These are phyloP conservation scores for Tolypocladium tundrense DNA, from an alignment of 2,329 filamentous ascomycete species.

Conservation along the genomic window DNA sequence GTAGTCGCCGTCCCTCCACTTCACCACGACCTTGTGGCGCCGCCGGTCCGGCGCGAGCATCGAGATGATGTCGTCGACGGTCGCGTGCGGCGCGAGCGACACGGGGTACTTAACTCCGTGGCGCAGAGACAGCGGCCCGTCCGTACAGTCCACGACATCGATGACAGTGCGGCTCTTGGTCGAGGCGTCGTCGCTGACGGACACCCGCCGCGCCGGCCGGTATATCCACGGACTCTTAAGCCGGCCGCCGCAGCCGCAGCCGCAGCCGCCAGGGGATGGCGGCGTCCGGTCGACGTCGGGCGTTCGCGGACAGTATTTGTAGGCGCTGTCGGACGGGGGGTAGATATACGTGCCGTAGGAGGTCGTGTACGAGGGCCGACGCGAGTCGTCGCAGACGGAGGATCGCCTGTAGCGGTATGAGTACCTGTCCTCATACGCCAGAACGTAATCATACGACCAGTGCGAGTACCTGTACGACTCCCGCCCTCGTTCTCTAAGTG, in stretches of 20 bases:
- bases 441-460: not conserved
- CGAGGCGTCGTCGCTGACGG: not conserved
- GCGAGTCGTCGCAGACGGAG: not conserved
- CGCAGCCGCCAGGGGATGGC: not conserved
- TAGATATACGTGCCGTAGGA: not conserved
- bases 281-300: not conserved
- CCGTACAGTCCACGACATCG: conserved; percentile 11
- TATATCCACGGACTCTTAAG: not conserved
- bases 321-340: not conserved
- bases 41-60: conserved; percentile 13
- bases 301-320: not conserved
- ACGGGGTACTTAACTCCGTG: conserved; percentile 11
- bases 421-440: not conserved
- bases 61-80: conserved; percentile 8
- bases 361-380: not conserved
- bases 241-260: not conserved
- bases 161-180: conserved; percentile 3
- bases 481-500: not conserved
- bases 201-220: not conserved
- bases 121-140: conserved; percentile 4
- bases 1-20: conserved; percentile 14
- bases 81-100: conserved; percentile 7
- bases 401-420: not conserved
- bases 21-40: conserved; percentile 14
- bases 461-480: not conserved